phyloP scores from a whole-genome alignment of 306 rosid species.

The Castanea mollissima region DNA sequence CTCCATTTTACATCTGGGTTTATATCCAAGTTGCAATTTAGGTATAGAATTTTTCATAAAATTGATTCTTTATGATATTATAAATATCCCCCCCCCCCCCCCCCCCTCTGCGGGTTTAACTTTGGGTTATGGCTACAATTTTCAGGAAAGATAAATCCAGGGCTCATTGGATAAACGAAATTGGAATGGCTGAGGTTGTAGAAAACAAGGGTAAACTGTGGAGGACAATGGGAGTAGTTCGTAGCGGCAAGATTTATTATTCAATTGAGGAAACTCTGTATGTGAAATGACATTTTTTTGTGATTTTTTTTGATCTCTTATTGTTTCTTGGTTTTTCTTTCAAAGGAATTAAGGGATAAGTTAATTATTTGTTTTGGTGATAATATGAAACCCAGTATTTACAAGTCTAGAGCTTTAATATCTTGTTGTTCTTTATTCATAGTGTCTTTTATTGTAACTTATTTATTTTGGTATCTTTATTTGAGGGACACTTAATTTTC shows the following conservation, averaged over 20 bases:
- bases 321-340: not conserved
- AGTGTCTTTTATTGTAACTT: not conserved
- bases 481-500: not conserved
- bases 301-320: not conserved
- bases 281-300: constrained; percentile 34
- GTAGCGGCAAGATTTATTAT: constrained; percentile 52
- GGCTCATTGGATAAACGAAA: constrained; percentile 56
- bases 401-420: not conserved
- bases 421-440: not conserved
- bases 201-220: constrained; percentile 65
- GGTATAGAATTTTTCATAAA: constrained; percentile 31
- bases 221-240: constrained; percentile 69
- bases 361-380: not conserved
- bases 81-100: not conserved
- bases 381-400: not conserved
- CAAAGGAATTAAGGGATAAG: not conserved
- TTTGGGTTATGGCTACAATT: not conserved
- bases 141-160: constrained; percentile 49
- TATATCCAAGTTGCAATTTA: constrained; percentile 56
- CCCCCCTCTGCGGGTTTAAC: not conserved
- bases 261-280: constrained; percentile 78
- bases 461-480: not conserved
- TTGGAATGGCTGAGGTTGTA: constrained; percentile 63
- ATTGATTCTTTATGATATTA: not conserved
- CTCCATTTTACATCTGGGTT: constrained; percentile 34